Conservation (phyloP, 768 basidiomycete genomes). For the Amanita molliuscula region DNA sequence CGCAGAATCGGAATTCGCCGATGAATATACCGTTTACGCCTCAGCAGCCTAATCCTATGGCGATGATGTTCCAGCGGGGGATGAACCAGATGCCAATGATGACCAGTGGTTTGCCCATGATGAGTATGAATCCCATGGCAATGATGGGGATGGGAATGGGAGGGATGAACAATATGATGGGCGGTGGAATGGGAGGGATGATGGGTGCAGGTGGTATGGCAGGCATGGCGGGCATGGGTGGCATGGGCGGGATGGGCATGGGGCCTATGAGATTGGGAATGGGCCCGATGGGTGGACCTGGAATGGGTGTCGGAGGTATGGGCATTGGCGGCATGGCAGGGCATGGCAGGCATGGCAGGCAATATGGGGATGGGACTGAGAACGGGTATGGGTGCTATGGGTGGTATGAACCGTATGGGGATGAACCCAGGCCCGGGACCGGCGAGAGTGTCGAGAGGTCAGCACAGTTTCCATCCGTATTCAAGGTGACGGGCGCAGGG, state of each 20-base stretch:
- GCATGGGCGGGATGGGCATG: slow-evolving; percentile 29
- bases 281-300: slow-evolving; percentile 19
- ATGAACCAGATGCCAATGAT: slow-evolving; percentile 38
- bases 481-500: slow-evolving; percentile 26
- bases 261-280: slow-evolving; percentile 26
- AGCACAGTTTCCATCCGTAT: slow-evolving; percentile 59
- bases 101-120: slow-evolving; percentile 23
- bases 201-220: slow-evolving; percentile 17
- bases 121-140: slow-evolving; percentile 40
- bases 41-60: slow-evolving; percentile 34
- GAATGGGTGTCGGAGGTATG: slow-evolving; percentile 13
- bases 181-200: slow-evolving; percentile 15
- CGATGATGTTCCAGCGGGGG: slow-evolving; percentile 47
- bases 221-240: slow-evolving; percentile 15
- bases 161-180: slow-evolving; percentile 23
- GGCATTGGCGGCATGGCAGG: slow-evolving; percentile 12
- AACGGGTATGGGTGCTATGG: slow-evolving; percentile 13
- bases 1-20: slow-evolving; percentile 2
- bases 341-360: slow-evolving; percentile 15
- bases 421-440: slow-evolving; percentile 30
- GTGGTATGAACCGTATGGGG: slow-evolving; percentile 8
- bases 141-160: slow-evolving; percentile 32
- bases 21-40: slow-evolving; percentile 18
- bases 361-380: slow-evolving; percentile 13
- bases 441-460: slow-evolving; percentile 39